Base-by-base conservation (phyloP, 306 rosid species). In the Alnus glutinosa region DNA sequence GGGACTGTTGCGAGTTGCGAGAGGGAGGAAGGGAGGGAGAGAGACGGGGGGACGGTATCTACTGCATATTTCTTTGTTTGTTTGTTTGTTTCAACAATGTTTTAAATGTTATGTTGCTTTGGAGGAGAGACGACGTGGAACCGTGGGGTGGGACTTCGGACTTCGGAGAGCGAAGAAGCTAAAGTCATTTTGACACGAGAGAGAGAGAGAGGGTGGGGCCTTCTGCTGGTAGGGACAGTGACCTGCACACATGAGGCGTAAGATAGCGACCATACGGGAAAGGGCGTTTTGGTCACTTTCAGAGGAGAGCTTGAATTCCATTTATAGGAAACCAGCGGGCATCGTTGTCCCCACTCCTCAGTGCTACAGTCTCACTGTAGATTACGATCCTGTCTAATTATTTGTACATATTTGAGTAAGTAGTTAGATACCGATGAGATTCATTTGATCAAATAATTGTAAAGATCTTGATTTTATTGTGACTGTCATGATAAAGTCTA, bases 261-360 rank as follows among this genome's bases (percentile, higher is more conserved):
- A 76, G 92, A 91, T 16, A 79, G 80, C 39, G 92, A 89, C 92
- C 71, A 77, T 84, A 77, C 89, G 54, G 52, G 0, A n/a, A 19
- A 74, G 88, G 88, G 57, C 55, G 79, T 73, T 87, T 7, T 79
- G 10, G 88, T 87, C 82, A 77, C 75, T 82, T 70, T 2, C 3
- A 0, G 16, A 1, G 0, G 4, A 9, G 11, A 42, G 46, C 54
- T 19, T 9, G 9, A 42, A 50, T n/a, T 44, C 36, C 55, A 10
- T 10, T 57, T 63, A 71, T 23, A 32, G 82, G 75, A 57, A 61
- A 49, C 59, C 77, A 49, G 70, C 82, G 16, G 36, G 73, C 67
- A 18, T 50, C 12, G 63, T 36, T 71, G 39, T 50, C 58, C 69
- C 46, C 28, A 23, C 28, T 23, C 28, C 28, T 4, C 46, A 34